These are phyloP conservation scores for Tuctoria greenei DNA, from an alignment of 176 grass and related monocot species.

Conservation along the genomic window DNA sequence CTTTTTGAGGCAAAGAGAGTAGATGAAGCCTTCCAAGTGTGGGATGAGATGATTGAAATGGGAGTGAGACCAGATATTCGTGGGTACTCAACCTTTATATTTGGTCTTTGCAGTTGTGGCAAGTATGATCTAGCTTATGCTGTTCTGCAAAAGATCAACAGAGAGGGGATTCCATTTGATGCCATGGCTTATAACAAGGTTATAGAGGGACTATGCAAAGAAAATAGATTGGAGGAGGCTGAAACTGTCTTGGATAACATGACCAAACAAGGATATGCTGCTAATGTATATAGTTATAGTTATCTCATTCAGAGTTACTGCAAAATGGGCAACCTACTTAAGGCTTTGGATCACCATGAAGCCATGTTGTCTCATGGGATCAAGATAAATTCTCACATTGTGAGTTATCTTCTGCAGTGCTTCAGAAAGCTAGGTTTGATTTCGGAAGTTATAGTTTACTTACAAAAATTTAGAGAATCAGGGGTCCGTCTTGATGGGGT, in stretches of 20 bases:
- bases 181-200: neutral
- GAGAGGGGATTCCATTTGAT: neutral
- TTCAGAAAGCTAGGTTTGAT: neutral
- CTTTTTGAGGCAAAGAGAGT: neutral
- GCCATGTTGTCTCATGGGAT: neutral
- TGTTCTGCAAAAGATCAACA: neutral
- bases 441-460: neutral
- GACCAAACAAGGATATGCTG: neutral
- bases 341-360: neutral
- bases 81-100: neutral
- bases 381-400: neutral
- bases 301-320: neutral
- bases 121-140: neutral
- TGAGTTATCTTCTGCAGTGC: neutral
- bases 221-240: neutral
- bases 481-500: neutral
- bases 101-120: neutral
- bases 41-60: neutral
- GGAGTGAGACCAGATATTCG: neutral
- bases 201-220: neutral
- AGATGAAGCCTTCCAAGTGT: neutral
- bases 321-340: neutral
- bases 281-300: neutral
- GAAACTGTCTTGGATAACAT: neutral
- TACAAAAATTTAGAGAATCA: neutral